phyloP scores from a whole-genome alignment of 2,329 filamentous ascomycete genomes.

The Ophidiomyces ophidiicola region DNA sequence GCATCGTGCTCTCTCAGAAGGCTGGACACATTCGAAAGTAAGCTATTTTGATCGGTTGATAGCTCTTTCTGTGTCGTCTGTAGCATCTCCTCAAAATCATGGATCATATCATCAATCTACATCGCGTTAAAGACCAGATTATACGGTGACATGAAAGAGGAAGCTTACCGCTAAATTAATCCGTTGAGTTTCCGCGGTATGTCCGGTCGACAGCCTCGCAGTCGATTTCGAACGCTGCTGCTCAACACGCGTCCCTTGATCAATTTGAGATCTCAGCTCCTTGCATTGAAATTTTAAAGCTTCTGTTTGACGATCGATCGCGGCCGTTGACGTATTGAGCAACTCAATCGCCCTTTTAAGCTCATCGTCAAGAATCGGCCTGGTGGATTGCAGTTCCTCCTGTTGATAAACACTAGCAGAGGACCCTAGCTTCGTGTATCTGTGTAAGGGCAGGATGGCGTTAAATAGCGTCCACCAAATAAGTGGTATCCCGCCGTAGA shows the following conservation, averaged over 20 bases:
- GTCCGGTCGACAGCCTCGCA: slow-evolving; percentile 25
- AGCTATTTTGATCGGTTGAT: slow-evolving; percentile 23
- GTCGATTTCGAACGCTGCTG: slow-evolving; percentile 21
- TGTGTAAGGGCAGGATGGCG: slow-evolving; percentile 13
- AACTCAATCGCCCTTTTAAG: slow-evolving; percentile 26
- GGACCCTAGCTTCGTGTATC: slow-evolving; percentile 27
- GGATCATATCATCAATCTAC: slow-evolving; percentile 27
- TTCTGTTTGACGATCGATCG: slow-evolving; percentile 25
- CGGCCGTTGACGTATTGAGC: slow-evolving; percentile 28
- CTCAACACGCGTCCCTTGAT: slow-evolving; percentile 18
- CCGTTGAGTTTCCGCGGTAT: slow-evolving; percentile 27
- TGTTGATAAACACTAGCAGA: slow-evolving; percentile 22
- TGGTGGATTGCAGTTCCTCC: slow-evolving; percentile 22
- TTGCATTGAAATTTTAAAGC: slow-evolving; percentile 25
- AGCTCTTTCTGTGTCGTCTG: slow-evolving; percentile 23
- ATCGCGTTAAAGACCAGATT: slow-evolving; percentile 8
- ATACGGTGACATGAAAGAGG: not conserved
- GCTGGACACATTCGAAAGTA: slow-evolving; percentile 24
- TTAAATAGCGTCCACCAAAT: not conserved
- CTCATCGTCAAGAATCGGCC: slow-evolving; percentile 31
- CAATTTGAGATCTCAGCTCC: slow-evolving; percentile 20
- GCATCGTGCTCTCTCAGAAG: slow-evolving; percentile 30
- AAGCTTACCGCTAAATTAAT: slow-evolving; percentile 23
- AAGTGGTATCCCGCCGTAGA: not conserved
- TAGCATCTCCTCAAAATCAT: slow-evolving; percentile 25